phyloP scores from a whole-genome alignment of 2,329 filamentous ascomycete genomes.

The Coniochaeta sp. region DNA sequence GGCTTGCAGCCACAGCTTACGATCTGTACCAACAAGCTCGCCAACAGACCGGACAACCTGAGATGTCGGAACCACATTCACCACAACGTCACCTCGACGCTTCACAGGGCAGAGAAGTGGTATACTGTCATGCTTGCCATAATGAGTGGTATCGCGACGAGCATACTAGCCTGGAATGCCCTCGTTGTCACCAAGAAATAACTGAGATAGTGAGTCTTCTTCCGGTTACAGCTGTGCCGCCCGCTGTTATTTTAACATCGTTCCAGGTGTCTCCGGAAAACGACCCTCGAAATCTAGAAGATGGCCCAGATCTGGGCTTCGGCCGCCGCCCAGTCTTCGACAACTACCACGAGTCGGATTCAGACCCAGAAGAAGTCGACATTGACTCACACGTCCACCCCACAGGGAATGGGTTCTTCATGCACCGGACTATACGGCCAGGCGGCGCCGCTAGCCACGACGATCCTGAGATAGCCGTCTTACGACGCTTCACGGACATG shows the following conservation, averaged over 20 bases:
- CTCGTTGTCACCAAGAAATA: conserved; percentile 68
- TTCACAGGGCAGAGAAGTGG: conserved; percentile 54
- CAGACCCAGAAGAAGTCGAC: conserved; percentile 52
- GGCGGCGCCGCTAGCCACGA: conserved; percentile 16
- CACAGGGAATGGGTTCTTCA: conserved; percentile 33
- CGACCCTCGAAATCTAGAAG: conserved; percentile 47
- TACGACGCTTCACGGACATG: conserved; percentile 36
- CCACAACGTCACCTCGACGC: conserved; percentile 37
- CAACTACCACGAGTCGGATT: conserved; percentile 25
- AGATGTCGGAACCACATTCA: conserved; percentile 12
- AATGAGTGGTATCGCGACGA: conserved; percentile 75
- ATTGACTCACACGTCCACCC: conserved; percentile 42
- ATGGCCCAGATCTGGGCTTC: conserved; percentile 3
- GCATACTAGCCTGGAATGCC: conserved; percentile 58
- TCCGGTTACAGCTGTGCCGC: not conserved
- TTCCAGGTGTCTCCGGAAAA: conserved; percentile 45
- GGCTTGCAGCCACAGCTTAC: conserved; percentile 41
- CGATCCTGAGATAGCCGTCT: conserved; percentile 17
- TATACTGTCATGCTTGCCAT: conserved; percentile 78
- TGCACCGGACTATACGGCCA: conserved; percentile 22
- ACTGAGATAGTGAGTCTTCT: conserved; percentile 69
- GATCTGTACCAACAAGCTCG: conserved; percentile 43
- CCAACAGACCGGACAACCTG: conserved; percentile 21
- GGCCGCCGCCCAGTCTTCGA: conserved; percentile 3
- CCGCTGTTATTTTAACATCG: conserved; percentile 16